A percentile compares a stretch with the other conserved stretches of the same genome.
Evolutionary conservation across 2,329 filamentous ascomycete genomes (phyloP).

Genomic region (Botryotinia calthae): DNA sequence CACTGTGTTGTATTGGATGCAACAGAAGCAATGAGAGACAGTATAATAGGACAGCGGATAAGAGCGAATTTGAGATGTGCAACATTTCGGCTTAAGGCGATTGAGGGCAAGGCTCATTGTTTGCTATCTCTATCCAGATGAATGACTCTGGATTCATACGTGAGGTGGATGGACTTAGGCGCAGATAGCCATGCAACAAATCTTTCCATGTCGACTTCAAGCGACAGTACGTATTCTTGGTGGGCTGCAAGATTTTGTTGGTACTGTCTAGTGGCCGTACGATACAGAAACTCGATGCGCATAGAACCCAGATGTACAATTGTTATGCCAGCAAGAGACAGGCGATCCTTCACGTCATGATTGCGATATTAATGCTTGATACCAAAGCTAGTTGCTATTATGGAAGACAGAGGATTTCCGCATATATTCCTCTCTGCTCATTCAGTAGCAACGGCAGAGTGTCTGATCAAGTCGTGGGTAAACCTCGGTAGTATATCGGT

Average conservation of each 20-base stretch:
- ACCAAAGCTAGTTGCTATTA: background rate
- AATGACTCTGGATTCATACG: background rate
- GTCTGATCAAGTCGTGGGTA: background rate
- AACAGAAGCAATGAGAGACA: background rate
- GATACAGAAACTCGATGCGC: background rate
- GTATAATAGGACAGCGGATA: background rate
- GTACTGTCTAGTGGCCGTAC: background rate
- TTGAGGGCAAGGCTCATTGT: background rate
- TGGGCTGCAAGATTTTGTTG: background rate
- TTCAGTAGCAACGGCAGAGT: background rate
- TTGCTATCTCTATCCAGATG: background rate
- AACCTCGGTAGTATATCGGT: background rate
- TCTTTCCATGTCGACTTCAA: too few species aligned
- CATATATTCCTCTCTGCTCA: background rate
- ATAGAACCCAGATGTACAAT: background rate
- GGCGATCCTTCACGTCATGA: rapidly evolving
- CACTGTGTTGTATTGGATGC: background rate
- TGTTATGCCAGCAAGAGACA: background rate
- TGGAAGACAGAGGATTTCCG: background rate
- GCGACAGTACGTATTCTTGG: background rate
- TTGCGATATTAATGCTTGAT: background rate
- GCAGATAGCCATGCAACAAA: background rate
- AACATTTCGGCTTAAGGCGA: background rate
- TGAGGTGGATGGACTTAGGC: background rate
- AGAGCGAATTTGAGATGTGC: background rate